Evolutionary conservation across 2,329 filamentous ascomycete genomes (phyloP), one percentile per base, ranked within the genome.

Genomic region (Graphilbum fragrans): DNA sequence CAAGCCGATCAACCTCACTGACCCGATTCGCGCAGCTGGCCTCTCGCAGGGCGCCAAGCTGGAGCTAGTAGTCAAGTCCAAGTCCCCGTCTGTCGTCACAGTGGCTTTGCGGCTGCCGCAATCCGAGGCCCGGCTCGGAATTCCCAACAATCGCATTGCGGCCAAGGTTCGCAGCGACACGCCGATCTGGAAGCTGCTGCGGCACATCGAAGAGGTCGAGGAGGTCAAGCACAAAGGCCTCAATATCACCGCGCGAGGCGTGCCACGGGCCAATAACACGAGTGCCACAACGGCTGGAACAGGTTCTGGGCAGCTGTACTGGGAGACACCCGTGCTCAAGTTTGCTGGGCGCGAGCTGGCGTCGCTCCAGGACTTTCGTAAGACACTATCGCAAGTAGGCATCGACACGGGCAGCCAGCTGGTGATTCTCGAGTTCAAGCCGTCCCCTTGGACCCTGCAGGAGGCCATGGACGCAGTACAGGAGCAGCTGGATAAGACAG

Each of bases 101-200:
- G 82, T 98, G 34, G 90, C 86, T n/a, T 66, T 98, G 12, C 85
- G 94, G 55, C 67, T 95, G 22, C 85, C 86, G 4, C 71, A 80
- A 29, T 74, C 79, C 19, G 82, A 92, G 55, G 77, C 72, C 18
- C 67, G 65, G 35, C 46, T 46, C 10, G 67, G 71, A 38, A 68
- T 73, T 18, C 72, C 78, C 2, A 77, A 75, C 49, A 76, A 78
- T 20, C 77, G 87, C 23, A 62, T 94, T 33, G 76, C 79, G 42
- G 80, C 92, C 56, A 94, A 92, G 56, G 87, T 96, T 46, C 80
- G 88, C 1, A 94, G 84, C 58, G 82, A 86, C 49, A 85, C 86
- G 29, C 85, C 86, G 17, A 58, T 98, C 60, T 98, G 92, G 92
- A 75, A 86, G 50, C 69, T 96, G 22, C 58, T 98, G 43, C 81